Conservation (phyloP, 2,329 filamentous ascomycete species). For the Colletotrichum euphorbiae region DNA sequence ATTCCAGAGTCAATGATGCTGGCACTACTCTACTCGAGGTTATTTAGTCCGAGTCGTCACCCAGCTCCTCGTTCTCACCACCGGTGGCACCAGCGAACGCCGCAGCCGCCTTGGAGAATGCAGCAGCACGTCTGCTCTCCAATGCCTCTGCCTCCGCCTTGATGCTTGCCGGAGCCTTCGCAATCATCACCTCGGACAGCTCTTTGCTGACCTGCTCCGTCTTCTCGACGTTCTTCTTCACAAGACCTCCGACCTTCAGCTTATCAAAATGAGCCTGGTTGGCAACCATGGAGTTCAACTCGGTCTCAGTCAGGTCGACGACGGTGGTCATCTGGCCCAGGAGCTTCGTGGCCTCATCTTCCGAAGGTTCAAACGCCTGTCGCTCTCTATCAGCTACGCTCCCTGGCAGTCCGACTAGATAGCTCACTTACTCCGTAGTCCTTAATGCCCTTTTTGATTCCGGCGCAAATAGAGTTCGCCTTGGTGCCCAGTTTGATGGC, state of each 20-base stretch:
- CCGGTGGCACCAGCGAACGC: slow-evolving; percentile 22
- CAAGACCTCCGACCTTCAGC: slow-evolving; percentile 26
- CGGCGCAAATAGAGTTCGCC: slow-evolving; percentile 26
- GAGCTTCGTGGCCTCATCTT: slow-evolving; percentile 30
- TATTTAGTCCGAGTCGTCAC: slow-evolving; percentile 27
- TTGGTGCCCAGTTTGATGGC: slow-evolving; percentile 34
- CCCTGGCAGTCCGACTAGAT: not conserved
- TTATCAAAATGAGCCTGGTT: slow-evolving; percentile 24
- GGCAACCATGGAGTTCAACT: slow-evolving; percentile 26
- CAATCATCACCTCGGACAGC: slow-evolving; percentile 18
- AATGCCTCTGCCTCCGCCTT: slow-evolving; percentile 21
- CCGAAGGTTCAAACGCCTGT: slow-evolving; percentile 12
- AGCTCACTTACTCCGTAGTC: slow-evolving; percentile 11
- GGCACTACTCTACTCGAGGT: not conserved
- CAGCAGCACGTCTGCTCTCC: slow-evolving; percentile 29
- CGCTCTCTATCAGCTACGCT: not conserved
- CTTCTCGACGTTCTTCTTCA: slow-evolving; percentile 34
- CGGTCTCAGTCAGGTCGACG: slow-evolving; percentile 22
- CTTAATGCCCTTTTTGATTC: slow-evolving; percentile 32
- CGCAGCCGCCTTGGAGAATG: slow-evolving; percentile 22
- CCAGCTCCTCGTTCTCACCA: slow-evolving; percentile 29
- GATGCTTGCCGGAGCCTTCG: slow-evolving; percentile 15
- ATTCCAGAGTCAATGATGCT: not conserved
- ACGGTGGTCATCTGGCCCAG: slow-evolving; percentile 25
- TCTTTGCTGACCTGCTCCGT: slow-evolving; percentile 31